Evolutionary conservation across 768 basidiomycete species (phyloP), one percentile per base, ranked within the genome.

Genomic region (Lentinula guzmanii): DNA sequence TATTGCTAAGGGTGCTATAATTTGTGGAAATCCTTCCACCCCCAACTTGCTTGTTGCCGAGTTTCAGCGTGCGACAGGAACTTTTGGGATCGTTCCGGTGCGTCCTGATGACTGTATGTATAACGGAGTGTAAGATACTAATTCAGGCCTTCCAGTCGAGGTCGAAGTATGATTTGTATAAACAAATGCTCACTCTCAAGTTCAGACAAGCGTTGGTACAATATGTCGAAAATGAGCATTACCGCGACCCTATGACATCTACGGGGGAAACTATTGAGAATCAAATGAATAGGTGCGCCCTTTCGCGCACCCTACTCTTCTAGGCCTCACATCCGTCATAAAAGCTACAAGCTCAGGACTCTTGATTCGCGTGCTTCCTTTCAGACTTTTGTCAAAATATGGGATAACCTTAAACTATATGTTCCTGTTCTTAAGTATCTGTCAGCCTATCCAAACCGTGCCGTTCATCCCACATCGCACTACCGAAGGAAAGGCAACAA

Each of bases 1-100:
- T 63, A 78, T 89, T n/a, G 76, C 78, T 37, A 92, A 87, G 57
- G 92, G 92, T 28, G 90, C 90, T 16, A 84, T 98, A 52, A 83
- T 90, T 18, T 81, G 88, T 18, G 96, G 96, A 10, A 98, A 95
- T 74, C 75, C 83, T 21, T 91, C 95, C 0, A 97, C 93, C 0
- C 89, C 90, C 0, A 88, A 79, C 67, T 75, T 97, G 5, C 79
- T 96, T 43, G 86, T 97, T 28, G 84, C 85, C 0, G 91, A 94
- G 68, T 97, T 95, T 66, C 78, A 83, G 60, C 77, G 78, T n/a
- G 87, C 86, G 1, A 77, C 86, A 46, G 96, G 95, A 28, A 90
- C 87, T 1, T 91, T 90, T 66, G 87, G 93, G 13, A 84, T 91
- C 45, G 83, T 89, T 13, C 82, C 84, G 63, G 94, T 93, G 66